Evolutionary conservation across 352 stramenopile species (phyloP).

Genomic region (Globisporangium abappressorium): DNA sequence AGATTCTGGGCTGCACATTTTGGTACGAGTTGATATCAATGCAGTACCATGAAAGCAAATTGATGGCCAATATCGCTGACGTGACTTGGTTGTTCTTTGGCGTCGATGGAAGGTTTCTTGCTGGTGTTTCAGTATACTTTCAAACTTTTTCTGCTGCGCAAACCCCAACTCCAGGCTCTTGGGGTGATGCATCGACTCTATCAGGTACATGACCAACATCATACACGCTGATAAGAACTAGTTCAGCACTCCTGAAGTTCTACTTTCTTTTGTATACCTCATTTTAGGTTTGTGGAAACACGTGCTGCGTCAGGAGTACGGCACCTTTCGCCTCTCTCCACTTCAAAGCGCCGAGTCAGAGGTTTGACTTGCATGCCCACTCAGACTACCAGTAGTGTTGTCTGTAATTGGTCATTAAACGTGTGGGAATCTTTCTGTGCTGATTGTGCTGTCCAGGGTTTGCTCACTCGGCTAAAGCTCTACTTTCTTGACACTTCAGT

Average conservation of each 20-base stretch:
- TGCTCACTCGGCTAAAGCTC: slow-evolving; percentile 23
- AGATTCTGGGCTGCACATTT: slow-evolving; percentile 20
- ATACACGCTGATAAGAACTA: not conserved
- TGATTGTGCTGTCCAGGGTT: slow-evolving; percentile 12
- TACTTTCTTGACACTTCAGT: slow-evolving; percentile 27
- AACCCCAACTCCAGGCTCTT: slow-evolving; percentile 62
- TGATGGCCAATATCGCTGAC: not conserved
- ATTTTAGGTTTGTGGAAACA: slow-evolving; percentile 48
- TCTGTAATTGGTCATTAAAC: not conserved
- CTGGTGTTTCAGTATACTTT: slow-evolving; percentile 31
- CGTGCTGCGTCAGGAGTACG: slow-evolving; percentile 87
- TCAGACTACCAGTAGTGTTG: not conserved
- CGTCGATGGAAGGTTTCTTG: slow-evolving; percentile 29
- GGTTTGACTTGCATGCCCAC: slow-evolving; percentile 14
- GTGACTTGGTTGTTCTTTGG: not conserved
- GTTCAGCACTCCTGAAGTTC: not conserved
- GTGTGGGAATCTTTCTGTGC: not conserved
- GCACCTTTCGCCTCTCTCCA: slow-evolving; percentile 89
- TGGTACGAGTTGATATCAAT: slow-evolving; percentile 20
- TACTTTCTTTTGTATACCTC: not conserved
- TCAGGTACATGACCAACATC: slow-evolving; percentile 27
- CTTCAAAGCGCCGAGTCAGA: slow-evolving; percentile 32
- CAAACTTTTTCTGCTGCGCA: slow-evolving; percentile 30
- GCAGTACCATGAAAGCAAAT: no score
- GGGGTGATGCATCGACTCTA: slow-evolving; percentile 86